Percentiles rank a stretch among this genome's conserved stretches.
phyloP scores from a whole-genome alignment of 306 rosid genomes.

The Sesbania bispinosa region DNA sequence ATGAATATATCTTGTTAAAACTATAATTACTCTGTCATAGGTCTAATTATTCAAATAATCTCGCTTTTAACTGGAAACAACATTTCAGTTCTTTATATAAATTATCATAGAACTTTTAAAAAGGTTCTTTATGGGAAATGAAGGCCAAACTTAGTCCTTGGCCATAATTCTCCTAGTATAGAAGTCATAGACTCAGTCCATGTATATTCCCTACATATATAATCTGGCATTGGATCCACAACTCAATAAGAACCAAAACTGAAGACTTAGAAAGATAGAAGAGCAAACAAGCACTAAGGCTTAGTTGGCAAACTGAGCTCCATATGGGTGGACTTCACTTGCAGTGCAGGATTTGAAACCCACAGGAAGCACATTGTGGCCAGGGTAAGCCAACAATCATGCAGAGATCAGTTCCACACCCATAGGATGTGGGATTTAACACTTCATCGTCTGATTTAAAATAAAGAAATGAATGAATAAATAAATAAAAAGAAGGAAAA shows the following conservation, averaged over 20 bases:
- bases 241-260: not conserved
- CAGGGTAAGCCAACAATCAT: no score
- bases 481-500: no score
- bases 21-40: not conserved
- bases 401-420: no score
- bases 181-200: not conserved
- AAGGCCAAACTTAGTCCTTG: slow-evolving; percentile 3
- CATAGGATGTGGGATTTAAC: no score
- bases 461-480: no score
- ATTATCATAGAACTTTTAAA: not conserved
- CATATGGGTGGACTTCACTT: no score
- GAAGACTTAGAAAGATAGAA: not conserved
- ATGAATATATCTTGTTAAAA: slow-evolving; percentile 6
- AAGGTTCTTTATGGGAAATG: not conserved
- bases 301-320: not conserved
- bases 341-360: no score
- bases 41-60: not conserved
- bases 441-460: no score
- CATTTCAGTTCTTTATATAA: not conserved
- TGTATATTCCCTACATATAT: not conserved
- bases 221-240: not conserved
- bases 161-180: not conserved
- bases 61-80: not conserved
- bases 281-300: not conserved
- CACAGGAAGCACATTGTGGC: no score